Conservation (phyloP, 2,329 filamentous ascomycete species). For the Xylogone sp. region DNA sequence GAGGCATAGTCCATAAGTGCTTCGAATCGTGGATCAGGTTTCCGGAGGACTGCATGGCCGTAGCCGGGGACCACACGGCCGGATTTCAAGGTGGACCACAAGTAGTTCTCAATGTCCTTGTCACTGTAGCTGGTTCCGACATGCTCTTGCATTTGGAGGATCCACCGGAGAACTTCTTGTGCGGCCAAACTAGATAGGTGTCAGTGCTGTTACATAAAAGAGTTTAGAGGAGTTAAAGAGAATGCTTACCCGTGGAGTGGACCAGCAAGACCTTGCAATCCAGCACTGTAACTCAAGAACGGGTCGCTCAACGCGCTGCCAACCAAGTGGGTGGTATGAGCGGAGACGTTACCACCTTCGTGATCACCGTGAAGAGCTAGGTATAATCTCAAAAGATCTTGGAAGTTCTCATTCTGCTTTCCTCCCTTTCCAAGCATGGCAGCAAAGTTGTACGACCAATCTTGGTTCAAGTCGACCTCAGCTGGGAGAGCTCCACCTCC, state of each 20-base stretch:
- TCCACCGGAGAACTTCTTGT: constrained; percentile 96
- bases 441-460: constrained; percentile 99
- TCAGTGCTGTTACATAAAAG: constrained; percentile 3
- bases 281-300: constrained; percentile 93
- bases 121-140: constrained; percentile 78
- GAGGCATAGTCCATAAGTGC: constrained; percentile 95
- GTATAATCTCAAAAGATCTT: constrained; percentile 90
- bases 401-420: constrained; percentile 86
- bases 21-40: constrained; percentile 94
- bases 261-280: constrained; percentile 92
- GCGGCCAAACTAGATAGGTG: constrained; percentile 66
- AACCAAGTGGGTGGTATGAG: constrained; percentile 91
- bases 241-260: constrained; percentile 69
- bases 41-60: constrained; percentile 91
- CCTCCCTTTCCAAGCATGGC: constrained; percentile 91
- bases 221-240: background rate
- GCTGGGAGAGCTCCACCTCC: constrained; percentile 74
- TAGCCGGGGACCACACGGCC: constrained; percentile 94
- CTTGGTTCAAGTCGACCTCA: constrained; percentile 76
- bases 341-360: constrained; percentile 96
- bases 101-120: constrained; percentile 79
- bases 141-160: constrained; percentile 87
- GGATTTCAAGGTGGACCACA: constrained; percentile 90
- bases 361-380: constrained; percentile 96
- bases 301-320: constrained; percentile 92